These are phyloP conservation scores for Tephrocybe rancida DNA, from an alignment of 768 basidiomycete species.

Conservation along the genomic window DNA sequence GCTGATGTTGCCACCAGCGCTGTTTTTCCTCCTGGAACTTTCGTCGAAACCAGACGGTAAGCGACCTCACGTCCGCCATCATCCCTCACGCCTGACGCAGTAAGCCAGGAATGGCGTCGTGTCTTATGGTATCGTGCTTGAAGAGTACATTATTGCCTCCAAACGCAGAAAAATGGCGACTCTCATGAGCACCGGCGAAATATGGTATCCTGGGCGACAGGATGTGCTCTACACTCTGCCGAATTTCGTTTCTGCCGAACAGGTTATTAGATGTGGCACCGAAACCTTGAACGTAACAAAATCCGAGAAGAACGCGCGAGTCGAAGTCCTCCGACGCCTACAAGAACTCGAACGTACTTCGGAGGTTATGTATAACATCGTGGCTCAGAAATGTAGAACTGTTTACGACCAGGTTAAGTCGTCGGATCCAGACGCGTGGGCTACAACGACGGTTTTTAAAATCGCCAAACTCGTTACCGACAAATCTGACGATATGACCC, in stretches of 20 bases:
- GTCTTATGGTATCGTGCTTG: constrained; percentile 38
- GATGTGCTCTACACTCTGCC: constrained; percentile 69
- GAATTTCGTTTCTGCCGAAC: constrained; percentile 46
- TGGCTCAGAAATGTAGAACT: constrained; percentile 29
- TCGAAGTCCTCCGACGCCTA: constrained; percentile 63
- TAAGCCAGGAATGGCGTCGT: constrained; percentile 31
- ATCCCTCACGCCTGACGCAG: constrained; percentile 13
- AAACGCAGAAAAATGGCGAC: constrained; percentile 18
- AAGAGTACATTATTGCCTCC: constrained; percentile 21
- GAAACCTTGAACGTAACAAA: constrained; percentile 23
- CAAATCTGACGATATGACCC: constrained; percentile 32
- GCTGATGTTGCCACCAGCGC: constrained; percentile 17
- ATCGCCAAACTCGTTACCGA: constrained; percentile 47
- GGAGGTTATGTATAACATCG: constrained; percentile 38
- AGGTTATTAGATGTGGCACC: constrained; percentile 51
- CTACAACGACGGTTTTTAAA: constrained; percentile 52
- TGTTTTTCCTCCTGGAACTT: constrained; percentile 43
- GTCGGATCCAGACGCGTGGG: constrained; percentile 53
- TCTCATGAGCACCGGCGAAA: constrained; percentile 52
- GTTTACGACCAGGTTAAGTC: constrained; percentile 51
- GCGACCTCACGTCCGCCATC: constrained; percentile 13
- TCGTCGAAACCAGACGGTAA: constrained; percentile 56
- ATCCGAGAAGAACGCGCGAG: constrained; percentile 64
- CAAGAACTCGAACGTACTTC: constrained; percentile 52
- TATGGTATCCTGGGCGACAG: constrained; percentile 46